Evolutionary conservation across 192 early-diverging fungal species (phyloP).

Genomic region (Backusella tarrabulga): DNA sequence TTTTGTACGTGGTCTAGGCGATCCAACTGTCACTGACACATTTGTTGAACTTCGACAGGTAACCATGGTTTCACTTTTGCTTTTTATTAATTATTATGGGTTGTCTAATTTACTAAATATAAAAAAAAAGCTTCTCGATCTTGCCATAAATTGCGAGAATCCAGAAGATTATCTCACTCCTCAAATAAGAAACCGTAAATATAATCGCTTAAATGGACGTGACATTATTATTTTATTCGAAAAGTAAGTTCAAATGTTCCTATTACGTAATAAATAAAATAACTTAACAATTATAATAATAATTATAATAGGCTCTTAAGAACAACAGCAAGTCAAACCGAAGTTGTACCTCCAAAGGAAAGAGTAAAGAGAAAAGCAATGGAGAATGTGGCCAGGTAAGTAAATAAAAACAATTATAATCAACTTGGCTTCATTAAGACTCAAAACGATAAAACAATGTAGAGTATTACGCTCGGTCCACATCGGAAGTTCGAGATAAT

Average conservation of each 20-base stretch:
- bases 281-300: neutral
- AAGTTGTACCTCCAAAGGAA: constrained; percentile 13
- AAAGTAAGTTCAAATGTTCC: constrained; percentile 62
- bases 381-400: constrained; percentile 46
- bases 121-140: constrained; percentile 53
- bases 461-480: constrained; percentile 33
- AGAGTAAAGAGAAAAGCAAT: constrained; percentile 37
- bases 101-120: neutral
- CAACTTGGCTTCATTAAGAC: neutral
- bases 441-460: neutral
- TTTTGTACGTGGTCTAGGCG: constrained; percentile 66
- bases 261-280: neutral
- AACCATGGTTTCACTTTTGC: neutral
- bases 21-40: constrained; percentile 60
- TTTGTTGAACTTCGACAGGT: constrained; percentile 79
- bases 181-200: constrained; percentile 59
- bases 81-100: neutral
- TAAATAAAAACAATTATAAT: neutral
- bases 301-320: constrained; percentile 19
- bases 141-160: constrained; percentile 62
- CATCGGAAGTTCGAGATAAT: constrained; percentile 18
- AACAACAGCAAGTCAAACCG: constrained; percentile 9
- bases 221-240: constrained; percentile 72
- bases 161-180: constrained; percentile 76
- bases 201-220: constrained; percentile 57